These are phyloP conservation scores for Podila epigama DNA, from an alignment of 192 early-diverging fungal genomes.

Conservation along the genomic window DNA sequence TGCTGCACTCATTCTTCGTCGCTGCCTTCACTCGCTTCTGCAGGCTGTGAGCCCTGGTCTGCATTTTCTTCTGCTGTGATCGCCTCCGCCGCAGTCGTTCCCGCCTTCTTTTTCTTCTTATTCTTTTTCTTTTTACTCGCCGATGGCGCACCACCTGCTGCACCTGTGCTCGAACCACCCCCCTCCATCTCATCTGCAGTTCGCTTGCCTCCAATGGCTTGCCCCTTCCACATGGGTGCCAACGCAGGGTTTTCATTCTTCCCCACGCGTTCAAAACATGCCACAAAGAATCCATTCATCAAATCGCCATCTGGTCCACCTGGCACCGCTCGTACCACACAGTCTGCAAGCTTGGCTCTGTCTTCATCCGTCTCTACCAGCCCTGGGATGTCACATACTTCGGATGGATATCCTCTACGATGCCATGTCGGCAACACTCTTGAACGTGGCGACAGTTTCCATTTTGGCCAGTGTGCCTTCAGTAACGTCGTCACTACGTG, in stretches of 20 bases:
- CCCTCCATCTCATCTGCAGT: constrained; percentile 5
- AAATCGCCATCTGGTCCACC: constrained; percentile 84
- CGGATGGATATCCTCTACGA: constrained; percentile 72
- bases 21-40: neutral
- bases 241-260: constrained; percentile 18
- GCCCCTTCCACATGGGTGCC: constrained; percentile 21
- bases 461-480: constrained; percentile 43
- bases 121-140: constrained; percentile 47
- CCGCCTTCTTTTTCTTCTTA: constrained; percentile 39
- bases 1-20: constrained; percentile 5
- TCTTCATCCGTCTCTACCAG: constrained; percentile 38
- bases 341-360: constrained; percentile 43
- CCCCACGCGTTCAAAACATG: constrained; percentile 80
- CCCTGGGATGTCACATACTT: constrained; percentile 52
- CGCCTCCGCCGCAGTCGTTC: neutral
- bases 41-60: neutral
- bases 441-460: constrained; percentile 62
- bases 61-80: neutral
- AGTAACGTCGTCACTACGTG: constrained; percentile 85
- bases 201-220: constrained; percentile 22
- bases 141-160: neutral
- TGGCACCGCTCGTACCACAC: constrained; percentile 70
- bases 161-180: constrained; percentile 1
- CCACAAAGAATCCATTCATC: constrained; percentile 98
- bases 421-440: constrained; percentile 84